Evolutionary conservation across 352 stramenopile genomes (phyloP), one percentile per base, ranked within the genome.

Genomic region (Peronosclerospora sorghi): DNA sequence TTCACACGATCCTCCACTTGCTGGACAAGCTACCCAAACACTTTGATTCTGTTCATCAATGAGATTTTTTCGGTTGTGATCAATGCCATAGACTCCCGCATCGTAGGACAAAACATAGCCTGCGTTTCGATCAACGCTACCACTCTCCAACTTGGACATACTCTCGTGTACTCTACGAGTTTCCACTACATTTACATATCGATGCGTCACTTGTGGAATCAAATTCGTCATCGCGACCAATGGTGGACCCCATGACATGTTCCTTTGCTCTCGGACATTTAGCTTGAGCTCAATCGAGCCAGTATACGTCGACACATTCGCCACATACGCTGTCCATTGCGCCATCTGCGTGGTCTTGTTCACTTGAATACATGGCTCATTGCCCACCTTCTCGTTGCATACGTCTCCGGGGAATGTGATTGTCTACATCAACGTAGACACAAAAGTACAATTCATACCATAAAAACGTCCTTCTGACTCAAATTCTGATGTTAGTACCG

Each of bases 21-120:
- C 43, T 23, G 51, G 66, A 35, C 79, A 92, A 28, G 73, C 57
- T 1, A 89, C 57, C 79, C 79, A 92, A 2, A 86, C 53, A 51
- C 67, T 92, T 35, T 83, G 79, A 45, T 92, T 89, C 21, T 38
- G 60, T 32, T 87, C 63, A n/a, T 68, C 59, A 2, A 60, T 59
- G 20, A 64, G 63, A 23, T 73, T 51, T 41, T 73, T 83, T 21
- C 56, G 36, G 27, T 72, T 54, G 2, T 74, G 60, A 17, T 81
- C 52, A 19, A 85, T 63, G 2, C 75, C 75, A 37, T 84, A 91
- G 12, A 91, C 55, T 8, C 56, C 72, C 24, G 67, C 51, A 51
- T 85, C 73, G 44, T 83, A 88, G n/a, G 57, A 61, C 38, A 91
- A 50, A 13, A 68, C 66, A 47, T 83, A 87, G 24, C 73, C 77